A percentile compares a stretch with the other conserved stretches of the same genome.
Evolutionary conservation across 768 basidiomycete genomes (phyloP).

Genomic region (Gymnopilus dilepis): DNA sequence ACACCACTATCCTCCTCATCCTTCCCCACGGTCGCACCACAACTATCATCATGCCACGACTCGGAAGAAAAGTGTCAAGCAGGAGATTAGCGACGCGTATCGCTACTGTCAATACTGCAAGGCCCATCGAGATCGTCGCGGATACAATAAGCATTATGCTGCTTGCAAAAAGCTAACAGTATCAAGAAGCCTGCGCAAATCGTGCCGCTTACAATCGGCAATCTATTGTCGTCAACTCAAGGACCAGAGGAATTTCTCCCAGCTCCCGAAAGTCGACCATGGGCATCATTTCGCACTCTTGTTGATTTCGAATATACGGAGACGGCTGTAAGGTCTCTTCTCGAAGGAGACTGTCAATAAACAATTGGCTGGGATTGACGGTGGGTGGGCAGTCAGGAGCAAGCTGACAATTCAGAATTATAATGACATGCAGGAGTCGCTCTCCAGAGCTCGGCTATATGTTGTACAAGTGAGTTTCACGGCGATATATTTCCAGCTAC

Average conservation of each 20-base stretch:
- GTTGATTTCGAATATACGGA: slow-evolving; percentile 34
- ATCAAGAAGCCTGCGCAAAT: slow-evolving; percentile 7
- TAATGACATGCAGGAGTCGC: slow-evolving; percentile 24
- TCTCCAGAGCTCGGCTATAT: slow-evolving; percentile 26
- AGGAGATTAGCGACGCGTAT: neutral
- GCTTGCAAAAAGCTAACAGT: slow-evolving; percentile 16
- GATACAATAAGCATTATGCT: slow-evolving; percentile 18
- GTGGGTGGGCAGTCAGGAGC: slow-evolving; percentile 23
- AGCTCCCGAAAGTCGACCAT: slow-evolving; percentile 21
- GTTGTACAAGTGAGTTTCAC: slow-evolving; percentile 22
- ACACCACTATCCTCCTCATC: neutral
- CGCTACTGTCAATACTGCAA: slow-evolving; percentile 19
- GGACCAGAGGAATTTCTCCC: neutral
- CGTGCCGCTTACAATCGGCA: slow-evolving; percentile 3
- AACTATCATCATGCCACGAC: neutral
- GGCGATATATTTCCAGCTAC: neutral
- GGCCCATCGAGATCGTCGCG: slow-evolving; percentile 10
- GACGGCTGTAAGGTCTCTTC: slow-evolving; percentile 25
- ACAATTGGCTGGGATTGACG: slow-evolving; percentile 23
- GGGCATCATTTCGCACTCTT: slow-evolving; percentile 30
- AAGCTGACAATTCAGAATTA: slow-evolving; percentile 27
- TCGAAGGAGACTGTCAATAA: slow-evolving; percentile 21
- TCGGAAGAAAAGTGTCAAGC: neutral
- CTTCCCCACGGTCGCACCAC: neutral
- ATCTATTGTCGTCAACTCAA: neutral